A percentile compares a stretch with the other conserved stretches of the same genome.
Evolutionary conservation across 2,329 filamentous ascomycete species (phyloP).

Genomic region (Fusarium sp.): DNA sequence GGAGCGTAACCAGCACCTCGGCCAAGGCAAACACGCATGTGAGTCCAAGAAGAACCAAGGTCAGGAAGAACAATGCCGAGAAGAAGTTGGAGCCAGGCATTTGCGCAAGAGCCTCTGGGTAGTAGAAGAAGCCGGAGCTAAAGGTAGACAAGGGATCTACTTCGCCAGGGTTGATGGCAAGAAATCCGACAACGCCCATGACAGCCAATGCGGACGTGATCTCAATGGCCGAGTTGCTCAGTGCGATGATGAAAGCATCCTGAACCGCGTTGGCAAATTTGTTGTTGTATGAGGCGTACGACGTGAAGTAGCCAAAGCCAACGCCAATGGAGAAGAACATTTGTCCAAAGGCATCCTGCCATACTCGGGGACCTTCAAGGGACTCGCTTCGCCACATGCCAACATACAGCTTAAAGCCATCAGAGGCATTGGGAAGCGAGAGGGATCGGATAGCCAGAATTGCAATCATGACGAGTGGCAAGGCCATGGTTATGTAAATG

Average conservation of each 20-base stretch:
- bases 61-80: slow-evolving; percentile 66
- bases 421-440: slow-evolving; percentile 63
- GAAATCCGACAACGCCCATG: slow-evolving; percentile 64
- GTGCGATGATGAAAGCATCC: slow-evolving; percentile 65
- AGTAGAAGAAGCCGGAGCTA: slow-evolving; percentile 65
- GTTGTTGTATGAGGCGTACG: slow-evolving; percentile 67
- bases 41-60: slow-evolving; percentile 64
- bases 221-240: slow-evolving; percentile 65
- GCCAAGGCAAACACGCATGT: slow-evolving; percentile 49
- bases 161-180: slow-evolving; percentile 48
- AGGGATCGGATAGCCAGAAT: slow-evolving; percentile 63
- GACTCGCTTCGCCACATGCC: slow-evolving; percentile 56
- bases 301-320: slow-evolving; percentile 67
- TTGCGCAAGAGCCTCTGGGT: slow-evolving; percentile 63
- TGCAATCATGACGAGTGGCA: slow-evolving; percentile 64
- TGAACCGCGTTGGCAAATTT: slow-evolving; percentile 63
- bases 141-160: slow-evolving; percentile 56
- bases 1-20: slow-evolving; percentile 52
- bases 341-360: slow-evolving; percentile 66
- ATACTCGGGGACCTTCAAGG: slow-evolving; percentile 49
- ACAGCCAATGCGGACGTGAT: slow-evolving; percentile 55
- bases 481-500: slow-evolving; percentile 68
- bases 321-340: slow-evolving; percentile 57
- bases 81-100: slow-evolving; percentile 69
- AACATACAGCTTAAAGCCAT: slow-evolving; percentile 59